These are phyloP conservation scores for Suhomyces maxii DNA, from an alignment of 1,139 yeast genomes.

Conservation along the genomic window DNA sequence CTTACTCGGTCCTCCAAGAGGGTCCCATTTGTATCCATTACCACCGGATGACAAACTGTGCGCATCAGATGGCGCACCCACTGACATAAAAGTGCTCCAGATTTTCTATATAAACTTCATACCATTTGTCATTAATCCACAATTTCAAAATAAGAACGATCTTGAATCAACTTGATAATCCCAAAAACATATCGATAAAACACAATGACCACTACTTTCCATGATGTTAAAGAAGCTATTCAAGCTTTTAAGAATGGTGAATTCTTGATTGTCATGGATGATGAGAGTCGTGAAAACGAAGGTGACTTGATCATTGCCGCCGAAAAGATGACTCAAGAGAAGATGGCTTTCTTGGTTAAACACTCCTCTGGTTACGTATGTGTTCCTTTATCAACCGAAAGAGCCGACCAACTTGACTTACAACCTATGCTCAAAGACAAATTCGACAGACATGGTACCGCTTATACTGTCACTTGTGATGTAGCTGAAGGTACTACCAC, in stretches of 20 bases:
- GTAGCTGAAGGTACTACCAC: conserved; percentile 88
- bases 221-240: conserved; percentile 57
- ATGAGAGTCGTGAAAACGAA: conserved; percentile 93
- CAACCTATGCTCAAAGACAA: conserved; percentile 70
- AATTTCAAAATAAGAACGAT: too few species aligned
- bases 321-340: conserved; percentile 69
- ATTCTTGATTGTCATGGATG: conserved; percentile 92
- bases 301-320: conserved; percentile 97
- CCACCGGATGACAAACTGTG: neutral
- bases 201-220: conserved; percentile 1
- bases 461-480: conserved; percentile 93
- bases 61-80: neutral
- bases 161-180: too few species aligned
- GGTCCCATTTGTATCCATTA: neutral
- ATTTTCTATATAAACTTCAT: neutral
- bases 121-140: neutral
- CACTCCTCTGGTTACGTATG: conserved; percentile 92
- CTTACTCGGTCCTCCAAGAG: too few species aligned
- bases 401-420: conserved; percentile 78
- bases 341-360: conserved; percentile 93
- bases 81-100: neutral
- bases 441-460: conserved; percentile 93
- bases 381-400: conserved; percentile 74
- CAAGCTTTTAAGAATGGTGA: conserved; percentile 84
- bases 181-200: too few species aligned